These are phyloP conservation scores for Chytriomyces sp. DNA, from an alignment of 192 early-diverging fungal species.

Conservation along the genomic window DNA sequence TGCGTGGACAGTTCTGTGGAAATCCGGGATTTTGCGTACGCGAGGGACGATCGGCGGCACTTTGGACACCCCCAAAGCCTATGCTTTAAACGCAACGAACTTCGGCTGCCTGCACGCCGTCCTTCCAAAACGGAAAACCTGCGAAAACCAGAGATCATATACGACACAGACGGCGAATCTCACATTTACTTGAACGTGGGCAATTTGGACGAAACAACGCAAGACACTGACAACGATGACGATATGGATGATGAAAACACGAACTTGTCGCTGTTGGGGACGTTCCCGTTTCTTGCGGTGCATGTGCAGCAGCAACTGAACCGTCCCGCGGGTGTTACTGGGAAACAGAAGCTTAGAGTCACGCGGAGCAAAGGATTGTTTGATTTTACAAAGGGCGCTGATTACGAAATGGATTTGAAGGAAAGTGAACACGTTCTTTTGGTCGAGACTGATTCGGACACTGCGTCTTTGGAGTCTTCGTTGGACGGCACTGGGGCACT, in stretches of 20 bases:
- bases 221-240: slow-evolving; percentile 11
- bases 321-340: too few relatives aligned
- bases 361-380: neutral
- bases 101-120: neutral
- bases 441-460: neutral
- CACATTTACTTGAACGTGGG: neutral
- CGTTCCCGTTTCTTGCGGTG: slow-evolving; percentile 3
- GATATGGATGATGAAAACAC: slow-evolving; percentile 1
- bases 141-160: neutral
- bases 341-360: neutral
- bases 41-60: neutral
- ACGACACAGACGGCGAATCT: neutral
- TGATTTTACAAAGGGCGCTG: slow-evolving; percentile 22
- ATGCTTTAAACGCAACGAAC: neutral
- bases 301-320: neutral
- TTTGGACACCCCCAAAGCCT: slow-evolving; percentile 1
- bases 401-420: slow-evolving; percentile 18
- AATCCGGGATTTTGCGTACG: slow-evolving; percentile 12
- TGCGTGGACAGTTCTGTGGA: neutral
- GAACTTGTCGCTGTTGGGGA: too few relatives aligned
- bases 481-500: neutral
- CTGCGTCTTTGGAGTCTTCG: neutral
- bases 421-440: slow-evolving; percentile 2
- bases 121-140: neutral
- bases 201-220: neutral